These are phyloP conservation scores for Cladosporium austrohemisphaericum DNA, from an alignment of 2,329 filamentous ascomycete genomes.

Conservation along the genomic window DNA sequence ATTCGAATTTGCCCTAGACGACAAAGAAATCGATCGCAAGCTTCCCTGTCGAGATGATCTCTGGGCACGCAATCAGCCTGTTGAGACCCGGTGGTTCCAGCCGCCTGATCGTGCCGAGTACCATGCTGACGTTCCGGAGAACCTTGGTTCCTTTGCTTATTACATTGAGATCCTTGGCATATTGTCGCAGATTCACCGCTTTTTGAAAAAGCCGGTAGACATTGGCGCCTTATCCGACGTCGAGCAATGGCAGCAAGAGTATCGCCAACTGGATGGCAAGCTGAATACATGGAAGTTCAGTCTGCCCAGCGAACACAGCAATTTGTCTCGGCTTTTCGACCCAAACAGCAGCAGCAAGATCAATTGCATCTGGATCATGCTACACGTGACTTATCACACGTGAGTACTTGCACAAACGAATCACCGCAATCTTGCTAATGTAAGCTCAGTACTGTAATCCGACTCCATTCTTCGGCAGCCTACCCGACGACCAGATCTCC, in stretches of 20 bases:
- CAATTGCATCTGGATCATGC: slow-evolving; percentile 83
- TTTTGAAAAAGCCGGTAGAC: slow-evolving; percentile 83
- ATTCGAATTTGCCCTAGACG: slow-evolving; percentile 85
- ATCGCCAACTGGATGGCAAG: slow-evolving; percentile 77
- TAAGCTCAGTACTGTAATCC: slow-evolving; percentile 65
- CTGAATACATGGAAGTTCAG: slow-evolving; percentile 80
- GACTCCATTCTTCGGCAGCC: slow-evolving; percentile 85
- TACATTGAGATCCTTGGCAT: slow-evolving; percentile 89
- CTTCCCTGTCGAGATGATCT: slow-evolving; percentile 84
- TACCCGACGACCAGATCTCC: slow-evolving; percentile 85
- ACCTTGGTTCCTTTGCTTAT: slow-evolving; percentile 81
- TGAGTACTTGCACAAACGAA: slow-evolving; percentile 36
- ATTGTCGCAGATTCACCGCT: slow-evolving; percentile 80
- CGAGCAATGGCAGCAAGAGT: slow-evolving; percentile 82
- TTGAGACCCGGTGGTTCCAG: slow-evolving; percentile 80
- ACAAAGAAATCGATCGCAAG: slow-evolving; percentile 83
- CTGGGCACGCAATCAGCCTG: slow-evolving; percentile 76
- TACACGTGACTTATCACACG: slow-evolving; percentile 87
- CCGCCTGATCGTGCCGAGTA: slow-evolving; percentile 38
- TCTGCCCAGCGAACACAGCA: slow-evolving; percentile 77
- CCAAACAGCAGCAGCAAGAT: slow-evolving; percentile 59
- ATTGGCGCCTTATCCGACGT: slow-evolving; percentile 81
- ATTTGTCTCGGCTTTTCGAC: slow-evolving; percentile 74
- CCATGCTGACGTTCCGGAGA: slow-evolving; percentile 66
- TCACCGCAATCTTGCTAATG: neutral